Evolutionary conservation across 2,329 filamentous ascomycete genomes (phyloP), one percentile per base, ranked within the genome.

Genomic region (Samsoniella hepiali): DNA sequence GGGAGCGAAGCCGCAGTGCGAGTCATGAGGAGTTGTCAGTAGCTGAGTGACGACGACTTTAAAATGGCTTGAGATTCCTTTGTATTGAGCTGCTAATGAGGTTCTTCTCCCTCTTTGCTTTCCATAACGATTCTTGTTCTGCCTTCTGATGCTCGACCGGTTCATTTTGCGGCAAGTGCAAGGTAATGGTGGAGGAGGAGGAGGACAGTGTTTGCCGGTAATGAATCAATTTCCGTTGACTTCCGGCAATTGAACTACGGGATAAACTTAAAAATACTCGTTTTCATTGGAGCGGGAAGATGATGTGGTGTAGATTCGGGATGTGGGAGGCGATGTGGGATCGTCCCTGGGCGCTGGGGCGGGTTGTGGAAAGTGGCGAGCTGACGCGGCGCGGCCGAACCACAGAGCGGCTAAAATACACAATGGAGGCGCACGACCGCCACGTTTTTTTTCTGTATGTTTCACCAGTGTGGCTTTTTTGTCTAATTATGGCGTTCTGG

Each of bases 291-390:
- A 29, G 38, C 10, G 9, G 29, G n/a, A n/a, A 29, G 32, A 36
- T 31, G 32, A 36, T 31, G 51, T 54, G 34, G 36, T 29, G 31
- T 38, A 29, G 44, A 49, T 59, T 50, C 57, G 57, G 57, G 22
- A 59, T 59, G 57, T 49, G 57, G 57, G 57, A 27, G 57, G 8
- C 44, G 13, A 49, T 59, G 32, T 59, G 57, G 44, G 44, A 58
- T 36, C 44, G 44, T 11, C 42, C 56, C 44, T 22, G 22, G 42
- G 7, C 6, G 13, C 17, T 38, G 56, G 29, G 56, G 56, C 42
- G 31, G 9, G 31, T 9, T 40, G 57, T 45, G 45, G 45, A 9
- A 50, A 7, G 57, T 59, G 57, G 57, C 45, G 57, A 59, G 57
- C 57, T 59, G 57, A 59, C 57, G 57, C 44, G 57, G 55, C 51